phyloP scores from a whole-genome alignment of 1,284 basidiomycete species.

The Puccinia polysora region DNA sequence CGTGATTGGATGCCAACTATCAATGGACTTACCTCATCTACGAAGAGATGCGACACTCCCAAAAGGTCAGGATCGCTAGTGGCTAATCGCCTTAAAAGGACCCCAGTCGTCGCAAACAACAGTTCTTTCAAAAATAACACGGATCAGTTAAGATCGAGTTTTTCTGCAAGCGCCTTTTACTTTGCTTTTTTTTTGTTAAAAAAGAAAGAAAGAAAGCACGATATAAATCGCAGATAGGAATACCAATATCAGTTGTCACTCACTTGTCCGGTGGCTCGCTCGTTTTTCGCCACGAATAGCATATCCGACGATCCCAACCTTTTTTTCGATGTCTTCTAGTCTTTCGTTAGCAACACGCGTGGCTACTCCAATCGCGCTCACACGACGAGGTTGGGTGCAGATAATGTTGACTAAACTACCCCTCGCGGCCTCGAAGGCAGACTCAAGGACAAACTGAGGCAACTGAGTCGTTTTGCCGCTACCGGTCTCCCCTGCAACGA shows the following conservation, averaged over 20 bases:
- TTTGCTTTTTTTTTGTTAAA: no score
- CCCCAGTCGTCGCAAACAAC: conserved; percentile 88
- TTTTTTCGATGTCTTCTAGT: conserved; percentile 62
- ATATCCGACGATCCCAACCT: conserved; percentile 71
- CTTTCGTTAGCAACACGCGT: conserved; percentile 80
- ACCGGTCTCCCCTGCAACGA: conserved; percentile 78
- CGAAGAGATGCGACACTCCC: conserved; percentile 75
- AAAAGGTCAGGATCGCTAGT: conserved; percentile 67
- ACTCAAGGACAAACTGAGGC: conserved; percentile 82
- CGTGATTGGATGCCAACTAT: not conserved
- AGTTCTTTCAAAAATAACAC: conserved; percentile 57
- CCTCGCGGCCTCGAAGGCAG: conserved; percentile 62
- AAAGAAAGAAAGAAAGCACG: no score
- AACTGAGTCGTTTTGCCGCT: conserved; percentile 79
- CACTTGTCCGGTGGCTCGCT: conserved; percentile 60
- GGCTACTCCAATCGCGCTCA: conserved; percentile 84
- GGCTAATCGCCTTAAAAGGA: conserved; percentile 71
- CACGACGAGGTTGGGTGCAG: conserved; percentile 81
- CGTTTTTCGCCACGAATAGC: conserved; percentile 84
- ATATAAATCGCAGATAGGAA: no score
- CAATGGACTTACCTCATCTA: conserved; percentile 75
- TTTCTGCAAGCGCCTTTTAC: not conserved
- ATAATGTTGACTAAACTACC: conserved; percentile 74
- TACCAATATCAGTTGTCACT: no score
- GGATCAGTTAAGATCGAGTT: no score